phyloP scores from a whole-genome alignment of 106 monocot genomes.

The Agapanthus africanus region DNA sequence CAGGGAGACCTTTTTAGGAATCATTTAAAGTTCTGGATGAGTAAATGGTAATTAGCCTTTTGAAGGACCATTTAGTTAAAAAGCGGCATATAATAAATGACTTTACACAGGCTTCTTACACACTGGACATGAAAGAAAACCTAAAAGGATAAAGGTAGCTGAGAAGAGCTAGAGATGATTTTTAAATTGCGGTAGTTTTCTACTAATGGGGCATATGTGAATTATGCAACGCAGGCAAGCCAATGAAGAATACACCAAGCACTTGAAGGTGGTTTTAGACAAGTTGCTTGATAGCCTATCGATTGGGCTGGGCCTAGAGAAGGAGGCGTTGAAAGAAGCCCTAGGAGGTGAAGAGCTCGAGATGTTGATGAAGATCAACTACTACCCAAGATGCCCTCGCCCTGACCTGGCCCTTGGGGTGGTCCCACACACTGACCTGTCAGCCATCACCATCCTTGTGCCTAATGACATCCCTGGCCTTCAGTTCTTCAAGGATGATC shows the following conservation, averaged over 20 bases:
- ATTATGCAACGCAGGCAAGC: conserved; percentile 38
- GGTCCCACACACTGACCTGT: conserved; percentile 65
- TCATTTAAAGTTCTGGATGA: too few species aligned
- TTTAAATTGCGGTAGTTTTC: too few species aligned
- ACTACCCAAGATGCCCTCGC: conserved; percentile 72
- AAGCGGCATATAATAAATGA: too few species aligned
- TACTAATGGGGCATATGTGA: too few species aligned
- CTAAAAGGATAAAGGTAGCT: too few species aligned
- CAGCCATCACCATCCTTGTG: conserved; percentile 59
- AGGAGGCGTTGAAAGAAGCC: conserved; percentile 26
- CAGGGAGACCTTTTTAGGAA: too few species aligned
- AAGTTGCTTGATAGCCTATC: conserved; percentile 39
- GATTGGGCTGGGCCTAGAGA: conserved; percentile 33
- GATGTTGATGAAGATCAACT: conserved; percentile 62
- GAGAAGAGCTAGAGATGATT: too few species aligned
- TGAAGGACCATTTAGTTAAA: too few species aligned
- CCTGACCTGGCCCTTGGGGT: conserved; percentile 72
- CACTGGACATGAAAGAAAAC: too few species aligned
- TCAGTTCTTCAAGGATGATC: conserved; percentile 63
- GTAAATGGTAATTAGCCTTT: too few species aligned
- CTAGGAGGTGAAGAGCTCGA: conserved; percentile 49
- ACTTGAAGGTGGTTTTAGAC: conserved; percentile 31
- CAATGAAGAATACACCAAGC: conserved; percentile 45
- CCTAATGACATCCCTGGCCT: conserved; percentile 79
- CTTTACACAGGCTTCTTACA: too few species aligned